phyloP scores from a whole-genome alignment of 306 rosid genomes.

The Pyrus communis region DNA sequence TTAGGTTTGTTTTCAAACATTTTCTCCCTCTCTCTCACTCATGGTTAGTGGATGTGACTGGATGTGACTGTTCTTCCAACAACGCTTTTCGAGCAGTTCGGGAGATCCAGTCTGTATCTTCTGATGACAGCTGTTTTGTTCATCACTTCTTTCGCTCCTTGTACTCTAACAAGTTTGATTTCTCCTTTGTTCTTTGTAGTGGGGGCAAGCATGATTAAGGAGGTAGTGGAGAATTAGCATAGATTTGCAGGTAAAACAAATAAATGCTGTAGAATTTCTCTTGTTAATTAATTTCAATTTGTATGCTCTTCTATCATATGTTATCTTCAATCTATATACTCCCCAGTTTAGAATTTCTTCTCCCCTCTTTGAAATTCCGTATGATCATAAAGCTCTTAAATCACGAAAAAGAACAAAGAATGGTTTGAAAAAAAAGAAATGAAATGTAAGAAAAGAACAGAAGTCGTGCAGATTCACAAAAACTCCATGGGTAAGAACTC shows the following conservation, averaged over 20 bases:
- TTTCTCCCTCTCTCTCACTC: too few species aligned
- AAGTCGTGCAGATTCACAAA: too few species aligned
- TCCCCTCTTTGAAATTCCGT: not conserved
- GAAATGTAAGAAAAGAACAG: too few species aligned
- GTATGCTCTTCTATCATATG: not conserved
- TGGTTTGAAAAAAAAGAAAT: too few species aligned
- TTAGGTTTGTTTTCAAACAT: too few species aligned
- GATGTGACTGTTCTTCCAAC: too few species aligned
- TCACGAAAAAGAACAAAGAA: too few species aligned
- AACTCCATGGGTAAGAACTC: too few species aligned
- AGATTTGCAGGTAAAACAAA: conserved; percentile 20
- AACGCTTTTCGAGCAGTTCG: too few species aligned
- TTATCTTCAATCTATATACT: not conserved
- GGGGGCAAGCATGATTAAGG: conserved; percentile 19
- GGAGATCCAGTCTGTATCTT: too few species aligned
- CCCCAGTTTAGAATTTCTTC: not conserved
- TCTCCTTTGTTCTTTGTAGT: conserved; percentile 25
- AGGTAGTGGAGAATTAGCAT: conserved; percentile 30
- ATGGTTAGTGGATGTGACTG: too few species aligned
- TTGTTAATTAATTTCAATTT: not conserved
- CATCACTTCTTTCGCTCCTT: not conserved
- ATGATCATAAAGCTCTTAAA: not conserved
- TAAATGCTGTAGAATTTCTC: not conserved
- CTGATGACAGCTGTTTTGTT: conserved; percentile 15
- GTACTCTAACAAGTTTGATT: not conserved